These are phyloP conservation scores for Hemisphaericaspora subhashii DNA, from an alignment of 1,139 yeast genomes.

Conservation along the genomic window DNA sequence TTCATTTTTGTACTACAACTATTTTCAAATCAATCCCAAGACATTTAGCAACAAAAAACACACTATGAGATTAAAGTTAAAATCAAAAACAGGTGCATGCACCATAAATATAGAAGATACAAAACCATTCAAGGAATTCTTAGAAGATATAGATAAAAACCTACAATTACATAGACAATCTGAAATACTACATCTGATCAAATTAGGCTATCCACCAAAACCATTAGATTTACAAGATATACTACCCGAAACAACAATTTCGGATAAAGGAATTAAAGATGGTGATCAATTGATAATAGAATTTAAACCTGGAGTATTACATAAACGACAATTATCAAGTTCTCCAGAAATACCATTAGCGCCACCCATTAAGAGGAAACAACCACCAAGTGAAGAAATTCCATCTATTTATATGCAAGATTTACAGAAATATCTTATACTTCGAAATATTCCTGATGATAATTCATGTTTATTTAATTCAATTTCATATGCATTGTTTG, in stretches of 20 bases:
- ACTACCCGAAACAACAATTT: conserved; percentile 19
- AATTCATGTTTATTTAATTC: conserved; percentile 80
- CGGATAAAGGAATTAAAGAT: conserved; percentile 45
- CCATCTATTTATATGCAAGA: conserved; percentile 28
- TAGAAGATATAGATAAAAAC: conserved; percentile 16
- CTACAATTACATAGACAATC: conserved; percentile 16
- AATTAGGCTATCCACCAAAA: conserved; percentile 65
- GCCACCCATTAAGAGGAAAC: conserved; percentile 6
- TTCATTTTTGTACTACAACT: too few relatives aligned
- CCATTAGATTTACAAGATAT: conserved; percentile 30
- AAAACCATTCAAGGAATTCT: conserved; percentile 17
- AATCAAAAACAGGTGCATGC: conserved; percentile 18
- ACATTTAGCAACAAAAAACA: background rate
- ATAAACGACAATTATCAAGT: conserved; percentile 7
- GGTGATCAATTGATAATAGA: conserved; percentile 60
- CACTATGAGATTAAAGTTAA: conserved; percentile 26
- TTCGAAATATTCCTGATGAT: conserved; percentile 73
- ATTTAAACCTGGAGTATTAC: conserved; percentile 8
- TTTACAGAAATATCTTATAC: conserved; percentile 32
- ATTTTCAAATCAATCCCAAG: background rate
- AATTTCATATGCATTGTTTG: conserved; percentile 54
- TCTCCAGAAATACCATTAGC: conserved; percentile 3
- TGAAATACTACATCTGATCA: conserved; percentile 25
- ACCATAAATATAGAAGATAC: conserved; percentile 18
- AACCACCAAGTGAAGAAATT: conserved; percentile 20